Base-by-base conservation (phyloP, 805 yeast genomes). In the Pichia gijzeniarum region DNA sequence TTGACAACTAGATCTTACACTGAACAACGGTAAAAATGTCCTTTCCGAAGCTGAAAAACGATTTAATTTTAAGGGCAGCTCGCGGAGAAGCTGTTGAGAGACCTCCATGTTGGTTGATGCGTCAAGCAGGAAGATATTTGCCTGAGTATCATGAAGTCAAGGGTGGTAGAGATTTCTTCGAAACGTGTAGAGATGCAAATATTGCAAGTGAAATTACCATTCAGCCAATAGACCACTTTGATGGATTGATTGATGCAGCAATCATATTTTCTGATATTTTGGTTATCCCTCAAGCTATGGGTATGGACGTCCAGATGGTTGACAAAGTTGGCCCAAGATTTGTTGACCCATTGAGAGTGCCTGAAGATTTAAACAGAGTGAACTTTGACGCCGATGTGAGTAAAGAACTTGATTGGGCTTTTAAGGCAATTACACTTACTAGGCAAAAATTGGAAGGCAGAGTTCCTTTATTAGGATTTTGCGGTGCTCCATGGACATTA, bases 401-500 rank as follows among this genome's bases (percentile, higher is more conserved):
- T 48, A 77, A 83, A 59, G 89, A 83, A 56, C 73, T 93, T 45
- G 95, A 74, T 45, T 93, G 98, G 97, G 96, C 97, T 4, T 86
- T 87, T 70, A 82, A 85, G 58, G 85, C 97, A n/a, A 85, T 93
- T 54, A 84, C 95, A 3, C 67, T 86, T 52, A 93, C 99, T n/a
- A 77, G 99, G 65, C 72, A 72, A 52, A 87, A 85, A 59, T 74
- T 93, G 49, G 68, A 80, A 35, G 99, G 99, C 41, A 77, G 95
- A 58, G 97, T 90, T 12, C 99, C 99, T 25, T 70, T 93, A 50
- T 73, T 93, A 42, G 99, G 99, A 3, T 93, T 93, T 67, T 85
- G 89, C 54, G 99, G 99, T 44, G 96, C 95, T 8, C 99, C 99
- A 46, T 93, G 97, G 96, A 93, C 99, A 12, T 69, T 93, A 49